Conservation (phyloP, 2,329 filamentous ascomycete genomes). For the Chaetomium olivaceum region DNA sequence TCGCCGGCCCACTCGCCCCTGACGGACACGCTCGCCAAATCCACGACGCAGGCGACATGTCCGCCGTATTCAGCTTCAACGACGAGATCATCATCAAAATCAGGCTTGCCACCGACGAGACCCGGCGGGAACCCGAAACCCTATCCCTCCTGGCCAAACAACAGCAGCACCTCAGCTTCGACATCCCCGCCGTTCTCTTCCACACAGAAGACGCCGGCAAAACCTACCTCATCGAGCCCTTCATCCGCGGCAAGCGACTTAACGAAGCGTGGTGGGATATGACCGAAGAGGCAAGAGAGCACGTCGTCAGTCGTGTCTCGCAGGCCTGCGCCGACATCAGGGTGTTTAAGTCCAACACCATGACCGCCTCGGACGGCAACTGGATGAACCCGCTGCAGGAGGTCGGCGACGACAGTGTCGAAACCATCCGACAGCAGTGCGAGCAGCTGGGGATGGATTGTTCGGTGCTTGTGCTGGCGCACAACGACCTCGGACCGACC, state of each 20-base stretch:
- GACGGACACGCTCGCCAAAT: slow-evolving; percentile 23
- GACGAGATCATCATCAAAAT: slow-evolving; percentile 14
- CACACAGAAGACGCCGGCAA: slow-evolving; percentile 6
- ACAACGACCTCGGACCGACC: slow-evolving; percentile 27
- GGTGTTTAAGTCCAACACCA: not conserved
- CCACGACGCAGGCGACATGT: slow-evolving; percentile 15
- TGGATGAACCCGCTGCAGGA: slow-evolving; percentile 24
- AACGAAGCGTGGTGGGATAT: slow-evolving; percentile 25
- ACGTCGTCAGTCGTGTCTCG: slow-evolving; percentile 6
- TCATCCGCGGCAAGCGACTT: slow-evolving; percentile 17
- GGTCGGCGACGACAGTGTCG: not conserved
- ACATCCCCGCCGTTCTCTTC: slow-evolving; percentile 12
- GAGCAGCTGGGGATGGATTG: slow-evolving; percentile 16
- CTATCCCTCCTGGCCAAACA: slow-evolving; percentile 1
- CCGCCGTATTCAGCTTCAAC: slow-evolving; percentile 15
- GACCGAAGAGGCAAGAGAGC: slow-evolving; percentile 8
- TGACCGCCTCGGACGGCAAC: slow-evolving; percentile 16
- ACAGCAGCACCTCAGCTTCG: slow-evolving; percentile 11
- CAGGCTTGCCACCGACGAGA: slow-evolving; percentile 10
- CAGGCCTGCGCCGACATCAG: not conserved
- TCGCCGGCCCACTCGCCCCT: slow-evolving; percentile 11
- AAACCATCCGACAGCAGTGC: slow-evolving; percentile 22
- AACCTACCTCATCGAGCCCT: slow-evolving; percentile 9
- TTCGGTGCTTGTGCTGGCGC: slow-evolving; percentile 10
- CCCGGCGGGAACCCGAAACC: slow-evolving; percentile 11